Evolutionary conservation across 2,329 filamentous ascomycete species (phyloP), one percentile per base, ranked within the genome.

Genomic region (Fusarium concolor): DNA sequence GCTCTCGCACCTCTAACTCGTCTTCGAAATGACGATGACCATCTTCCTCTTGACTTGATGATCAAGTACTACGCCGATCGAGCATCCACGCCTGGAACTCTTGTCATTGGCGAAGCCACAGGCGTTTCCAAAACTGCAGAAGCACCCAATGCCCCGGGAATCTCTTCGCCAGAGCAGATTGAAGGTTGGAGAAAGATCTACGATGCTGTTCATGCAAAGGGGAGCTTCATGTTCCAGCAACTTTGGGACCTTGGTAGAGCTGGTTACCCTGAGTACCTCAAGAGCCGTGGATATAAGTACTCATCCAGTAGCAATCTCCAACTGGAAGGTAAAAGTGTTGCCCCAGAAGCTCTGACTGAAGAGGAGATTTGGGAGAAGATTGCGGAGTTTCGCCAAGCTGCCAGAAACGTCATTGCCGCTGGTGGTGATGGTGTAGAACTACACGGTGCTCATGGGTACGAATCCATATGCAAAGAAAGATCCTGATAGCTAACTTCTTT

Each of bases 381-480:
- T 77, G 76, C 74, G 1, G 87, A 88, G 0, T 93, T 85, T 76
- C 85, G 83, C 2, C 82, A 81, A 0, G 84, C 86, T 2, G 82
- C 85, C 1, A 83, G 83, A 62, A 83, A 87, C 28, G 85, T 91
- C 0, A 75, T 92, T 5, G 76, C 87, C 15, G 83, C 84, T 18
- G 92, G 92, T 0, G 90, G 90, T 42, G 92, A 95, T 73, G 89
- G 88, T 10, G 87, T 93, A 56, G 91, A 93, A 71, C 77, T 83
- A 3, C 81, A 85, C 18, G 83, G 76, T 5, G 85, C 86, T 4
- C 87, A 89, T 65, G 86, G 88, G 1, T 91, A 17, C 44, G 47
- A 4, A 3, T 4, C 2, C 2, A 17, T 4, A 9, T 24, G 14
- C 10, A n/a, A 15, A 5, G 1, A 12, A 4, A 0, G 29, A 15